Conservation (phyloP, 768 basidiomycete genomes). For the Mycena kentingensis region DNA sequence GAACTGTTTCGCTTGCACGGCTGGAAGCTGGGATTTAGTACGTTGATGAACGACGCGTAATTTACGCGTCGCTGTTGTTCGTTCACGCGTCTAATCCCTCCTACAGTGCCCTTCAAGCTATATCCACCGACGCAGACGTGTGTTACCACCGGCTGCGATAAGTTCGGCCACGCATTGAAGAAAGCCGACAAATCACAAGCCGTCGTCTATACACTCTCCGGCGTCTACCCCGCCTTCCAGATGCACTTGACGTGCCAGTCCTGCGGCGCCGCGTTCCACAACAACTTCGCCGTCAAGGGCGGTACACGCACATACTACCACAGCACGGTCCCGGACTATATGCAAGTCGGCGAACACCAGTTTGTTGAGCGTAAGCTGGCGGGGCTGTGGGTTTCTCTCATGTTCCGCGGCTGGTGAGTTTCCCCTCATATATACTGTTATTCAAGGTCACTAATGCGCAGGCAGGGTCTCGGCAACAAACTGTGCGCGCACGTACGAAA, state of each 20-base stretch:
- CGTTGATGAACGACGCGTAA: too few species aligned
- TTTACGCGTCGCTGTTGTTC: not conserved
- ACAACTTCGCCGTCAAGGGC: constrained; percentile 23
- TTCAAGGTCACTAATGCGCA: too few species aligned
- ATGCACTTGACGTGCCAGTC: constrained; percentile 25
- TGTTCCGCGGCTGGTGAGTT: constrained; percentile 26
- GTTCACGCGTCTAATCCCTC: not conserved
- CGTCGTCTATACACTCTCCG: constrained; percentile 18
- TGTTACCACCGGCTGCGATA: not conserved
- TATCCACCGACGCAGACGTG: not conserved
- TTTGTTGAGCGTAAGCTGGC: too few species aligned
- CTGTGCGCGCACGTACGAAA: too few species aligned
- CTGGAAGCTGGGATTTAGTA: constrained; percentile 4
- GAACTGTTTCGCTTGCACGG: not conserved
- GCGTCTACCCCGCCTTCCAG: constrained; percentile 26
- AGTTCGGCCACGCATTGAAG: constrained; percentile 9
- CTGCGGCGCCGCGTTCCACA: constrained; percentile 25
- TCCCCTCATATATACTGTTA: too few species aligned
- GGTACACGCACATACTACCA: too few species aligned
- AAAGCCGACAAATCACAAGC: constrained; percentile 21
- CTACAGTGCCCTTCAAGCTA: not conserved
- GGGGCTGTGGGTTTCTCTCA: too few species aligned
- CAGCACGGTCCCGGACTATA: too few species aligned
- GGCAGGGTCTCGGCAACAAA: too few species aligned
- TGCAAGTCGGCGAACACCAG: too few species aligned